Base-by-base conservation (phyloP, 148 eudicot genomes). In the Rhododendron molle region DNA sequence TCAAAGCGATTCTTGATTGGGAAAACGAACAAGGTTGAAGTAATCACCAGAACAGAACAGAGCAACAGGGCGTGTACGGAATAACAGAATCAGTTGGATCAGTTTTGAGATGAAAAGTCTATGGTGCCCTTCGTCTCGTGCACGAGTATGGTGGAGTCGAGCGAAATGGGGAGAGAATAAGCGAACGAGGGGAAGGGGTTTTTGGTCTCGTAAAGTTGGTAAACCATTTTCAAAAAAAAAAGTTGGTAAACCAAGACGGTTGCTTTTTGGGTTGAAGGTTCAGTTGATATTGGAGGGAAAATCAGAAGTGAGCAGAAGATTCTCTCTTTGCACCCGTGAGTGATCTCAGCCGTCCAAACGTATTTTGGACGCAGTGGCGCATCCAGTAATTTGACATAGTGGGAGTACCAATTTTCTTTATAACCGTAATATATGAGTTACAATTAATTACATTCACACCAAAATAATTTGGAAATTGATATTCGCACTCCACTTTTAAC, bases 61-160 rank as follows among this genome's bases (percentile, higher is more conserved):
- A 83, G n/a, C 78, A 83, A 47, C 4, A 11, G 78, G 4, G 9
- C 16, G n/a, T 50, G 30, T 12, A 2, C n/a, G 54, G 73, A 67
- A 30, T 83, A 83, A 69, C 58, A 44, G 85, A 71, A 71, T 71
- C 56, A 36, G 85, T 83, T 67, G 38, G 82, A 3, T n/a, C 46
- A 16, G n/a, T 44, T 43, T 28, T 47, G 60, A 18, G 76, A n/a
- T 71, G 43, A 69, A 83, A 83, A 71, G 85, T 67, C 85, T 10
- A 71, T 46, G 18, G 23, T 83, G 32, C 77, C 85, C 85, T 69
- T 34, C 14, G 21, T n/a, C 40, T 38, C 21, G 58, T 58, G 72
- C 58, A 21, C 21, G 10, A 81, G 34, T 78, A 38, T 2, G 56
- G 11, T 28, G 73, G 52, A 7, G 9, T 40, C 15, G 34, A 43